Evolutionary conservation across 805 yeast species (phyloP), one percentile per base, ranked within the genome.

Genomic region (Candida rishiriensis): DNA sequence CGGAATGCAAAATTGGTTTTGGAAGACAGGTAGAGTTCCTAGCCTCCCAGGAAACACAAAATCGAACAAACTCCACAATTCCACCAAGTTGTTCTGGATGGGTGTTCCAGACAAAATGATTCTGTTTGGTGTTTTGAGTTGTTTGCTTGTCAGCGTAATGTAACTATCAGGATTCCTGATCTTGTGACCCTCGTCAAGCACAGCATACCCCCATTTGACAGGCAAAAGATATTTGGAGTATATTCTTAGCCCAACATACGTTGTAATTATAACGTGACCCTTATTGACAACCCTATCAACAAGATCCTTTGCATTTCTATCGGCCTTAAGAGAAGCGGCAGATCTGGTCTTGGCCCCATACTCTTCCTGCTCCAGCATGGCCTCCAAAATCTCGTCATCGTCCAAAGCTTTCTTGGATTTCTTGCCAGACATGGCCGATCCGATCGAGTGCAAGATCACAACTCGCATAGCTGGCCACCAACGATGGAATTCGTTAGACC

Each of bases 401-500:
- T 74, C 80, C 12, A 66, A 69, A 0, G 69, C 73, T 15, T 57
- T 59, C 2, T 54, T 61, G 38, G 57, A 56, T 11, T 50, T 43
- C 31, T 54, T 46, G 11, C 52, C 61, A 1, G 63, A 55, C 90
- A 91, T 83, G 1, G 96, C 98, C 1, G 88, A 70, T 0, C 99
- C 99, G 39, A 89, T 93, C 1, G 97, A 83, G 61, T 93, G 99
- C 29, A 93, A 65, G 39, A 93, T 88, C 4, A 87, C 80, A 4
- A 89, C 80, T 48, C 99, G 65, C 26, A 93, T 71, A 0, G 97
- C 88, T 3, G 98, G 97, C 98, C 98, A 93, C 99, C 99, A 93
- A 40, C 83, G 77, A 55, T 91, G 98, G 39, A 93, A 79, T 63
- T 93, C 99, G 49, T 83, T 84, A n/a, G 88, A 91, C 99, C 99